Evolutionary conservation across 2,329 filamentous ascomycete genomes (phyloP).

Genomic region (Cladophialophora bantiana): DNA sequence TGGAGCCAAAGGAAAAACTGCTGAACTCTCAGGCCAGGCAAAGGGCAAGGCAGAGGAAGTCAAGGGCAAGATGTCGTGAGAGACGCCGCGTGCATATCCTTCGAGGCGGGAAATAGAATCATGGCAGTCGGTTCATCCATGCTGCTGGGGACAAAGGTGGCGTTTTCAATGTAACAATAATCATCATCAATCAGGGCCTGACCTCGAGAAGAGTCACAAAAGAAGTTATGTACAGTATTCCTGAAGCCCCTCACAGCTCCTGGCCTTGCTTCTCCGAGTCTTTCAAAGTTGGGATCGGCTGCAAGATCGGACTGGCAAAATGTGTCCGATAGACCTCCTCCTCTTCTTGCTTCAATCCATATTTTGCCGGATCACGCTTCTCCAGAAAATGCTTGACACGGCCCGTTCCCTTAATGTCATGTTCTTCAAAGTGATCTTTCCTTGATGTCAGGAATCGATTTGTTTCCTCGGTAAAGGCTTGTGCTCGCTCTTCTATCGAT

Average conservation of each 20-base stretch:
- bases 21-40: constrained; percentile 41
- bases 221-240: constrained; percentile 26
- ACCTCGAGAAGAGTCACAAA: neutral
- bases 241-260: neutral
- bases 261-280: constrained; percentile 1
- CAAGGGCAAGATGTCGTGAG: constrained; percentile 42
- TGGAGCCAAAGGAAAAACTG: constrained; percentile 47
- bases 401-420: constrained; percentile 64
- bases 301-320: constrained; percentile 30
- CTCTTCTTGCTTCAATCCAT: constrained; percentile 54
- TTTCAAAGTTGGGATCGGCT: constrained; percentile 23
- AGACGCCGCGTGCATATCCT: neutral
- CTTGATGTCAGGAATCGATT: constrained; percentile 55
- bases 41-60: constrained; percentile 47
- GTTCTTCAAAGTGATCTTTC: constrained; percentile 61
- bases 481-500: constrained; percentile 70
- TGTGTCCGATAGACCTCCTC: constrained; percentile 49
- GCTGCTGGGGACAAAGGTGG: constrained; percentile 20
- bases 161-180: constrained; percentile 31
- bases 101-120: neutral
- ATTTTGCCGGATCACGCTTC: constrained; percentile 68
- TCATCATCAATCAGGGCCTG: constrained; percentile 16
- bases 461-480: constrained; percentile 70
- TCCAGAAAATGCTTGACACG: constrained; percentile 80
- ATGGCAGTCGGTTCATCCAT: constrained; percentile 11